Evolutionary conservation across 2,329 filamentous ascomycete species (phyloP).

Genomic region (Monosporascus sp.): DNA sequence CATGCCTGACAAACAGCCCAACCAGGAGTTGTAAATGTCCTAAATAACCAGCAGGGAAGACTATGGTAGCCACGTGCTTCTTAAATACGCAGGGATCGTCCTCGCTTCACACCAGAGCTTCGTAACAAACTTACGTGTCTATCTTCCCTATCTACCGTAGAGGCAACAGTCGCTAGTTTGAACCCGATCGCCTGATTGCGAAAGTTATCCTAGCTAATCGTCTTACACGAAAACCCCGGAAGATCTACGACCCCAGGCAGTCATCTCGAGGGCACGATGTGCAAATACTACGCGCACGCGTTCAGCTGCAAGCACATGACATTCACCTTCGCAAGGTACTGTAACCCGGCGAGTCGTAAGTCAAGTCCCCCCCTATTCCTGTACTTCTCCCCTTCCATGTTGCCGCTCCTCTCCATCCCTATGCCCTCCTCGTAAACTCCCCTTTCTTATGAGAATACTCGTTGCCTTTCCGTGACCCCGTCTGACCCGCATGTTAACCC

Average conservation of each 20-base stretch:
- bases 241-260: background rate
- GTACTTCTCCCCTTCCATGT: background rate
- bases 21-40: background rate
- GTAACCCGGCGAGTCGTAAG: constrained; percentile 22
- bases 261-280: constrained; percentile 22
- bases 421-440: background rate
- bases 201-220: too few species aligned
- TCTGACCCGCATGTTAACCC: too few species aligned
- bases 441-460: background rate
- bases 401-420: background rate
- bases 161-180: too few species aligned
- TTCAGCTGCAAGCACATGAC: constrained; percentile 30
- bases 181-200: too few species aligned
- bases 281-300: constrained; percentile 33
- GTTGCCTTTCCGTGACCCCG: background rate
- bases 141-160: too few species aligned
- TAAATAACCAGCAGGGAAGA: background rate
- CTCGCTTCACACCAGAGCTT: too few species aligned
- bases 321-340: constrained; percentile 31
- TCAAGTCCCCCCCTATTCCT: background rate
- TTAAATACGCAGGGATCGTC: background rate
- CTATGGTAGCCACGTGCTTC: background rate
- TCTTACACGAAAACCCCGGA: background rate
- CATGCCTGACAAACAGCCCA: background rate
- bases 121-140: too few species aligned